Percentiles rank a stretch among this genome's conserved stretches.
phyloP scores from a whole-genome alignment of 169 alveolate species.

The Theileria annulata region DNA sequence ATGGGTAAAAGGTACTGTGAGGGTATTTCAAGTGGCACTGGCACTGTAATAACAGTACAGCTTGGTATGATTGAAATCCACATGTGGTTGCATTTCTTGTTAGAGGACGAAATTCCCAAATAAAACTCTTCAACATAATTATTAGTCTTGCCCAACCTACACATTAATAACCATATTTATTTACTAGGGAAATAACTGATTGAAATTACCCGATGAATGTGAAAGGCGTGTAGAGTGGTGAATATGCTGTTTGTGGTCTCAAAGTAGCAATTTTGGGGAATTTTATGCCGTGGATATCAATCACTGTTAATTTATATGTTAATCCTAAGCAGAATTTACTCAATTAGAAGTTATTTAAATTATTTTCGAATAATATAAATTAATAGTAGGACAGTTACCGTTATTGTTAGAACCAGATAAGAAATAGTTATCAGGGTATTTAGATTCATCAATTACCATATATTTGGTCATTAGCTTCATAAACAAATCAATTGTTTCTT shows the following conservation, averaged over 20 bases:
- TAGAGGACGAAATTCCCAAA: constrained; percentile 77
- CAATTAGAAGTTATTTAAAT: background rate
- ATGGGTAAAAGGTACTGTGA: constrained; percentile 42
- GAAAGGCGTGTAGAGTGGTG: constrained; percentile 57
- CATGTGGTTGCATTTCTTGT: constrained; percentile 67
- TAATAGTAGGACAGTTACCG: constrained; percentile 27
- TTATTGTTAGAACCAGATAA: constrained; percentile 43
- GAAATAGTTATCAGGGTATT: constrained; percentile 28
- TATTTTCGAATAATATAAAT: background rate
- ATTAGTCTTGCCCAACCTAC: constrained; percentile 82
- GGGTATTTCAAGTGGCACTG: constrained; percentile 67
- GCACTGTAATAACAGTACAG: constrained; percentile 74
- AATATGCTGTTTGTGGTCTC: constrained; percentile 56
- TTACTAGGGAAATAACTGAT: background rate
- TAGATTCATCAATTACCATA: constrained; percentile 26
- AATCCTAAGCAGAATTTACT: constrained; percentile 52
- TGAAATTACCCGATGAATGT: constrained; percentile 59
- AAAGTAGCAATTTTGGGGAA: constrained; percentile 58
- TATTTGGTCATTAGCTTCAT: constrained; percentile 63
- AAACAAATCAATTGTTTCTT: constrained; percentile 42
- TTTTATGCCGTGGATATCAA: constrained; percentile 74
- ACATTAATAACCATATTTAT: background rate
- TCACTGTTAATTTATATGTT: constrained; percentile 75
- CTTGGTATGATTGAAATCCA: constrained; percentile 81
- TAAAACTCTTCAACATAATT: constrained; percentile 85